These are phyloP conservation scores for Stachybotrys chlorohalonatus DNA, from an alignment of 2,329 filamentous ascomycete species.

Conservation along the genomic window DNA sequence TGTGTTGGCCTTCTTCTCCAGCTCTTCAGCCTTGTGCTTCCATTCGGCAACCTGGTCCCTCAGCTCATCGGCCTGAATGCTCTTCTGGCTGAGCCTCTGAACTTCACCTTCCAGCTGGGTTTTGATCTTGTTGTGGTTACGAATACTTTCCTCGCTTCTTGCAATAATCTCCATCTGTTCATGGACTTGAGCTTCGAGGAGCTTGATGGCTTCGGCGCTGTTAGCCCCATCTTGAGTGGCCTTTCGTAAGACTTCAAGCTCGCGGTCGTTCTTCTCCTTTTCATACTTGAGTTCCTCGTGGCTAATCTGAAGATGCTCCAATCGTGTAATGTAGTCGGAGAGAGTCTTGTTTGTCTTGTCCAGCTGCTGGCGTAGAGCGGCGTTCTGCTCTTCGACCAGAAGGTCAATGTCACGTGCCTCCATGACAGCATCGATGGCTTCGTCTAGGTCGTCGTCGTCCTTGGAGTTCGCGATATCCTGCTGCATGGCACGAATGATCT, in stretches of 20 bases:
- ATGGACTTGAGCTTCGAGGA: conserved; percentile 47
- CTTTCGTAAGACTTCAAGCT: conserved; percentile 40
- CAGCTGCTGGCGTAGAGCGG: conserved; percentile 38
- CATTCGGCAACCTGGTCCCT: conserved; percentile 53
- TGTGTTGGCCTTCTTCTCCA: conserved; percentile 54
- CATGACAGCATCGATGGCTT: conserved; percentile 28
- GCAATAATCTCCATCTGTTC: conserved; percentile 66
- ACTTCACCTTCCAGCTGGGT: conserved; percentile 52
- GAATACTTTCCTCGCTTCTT: conserved; percentile 47
- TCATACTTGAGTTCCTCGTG: conserved; percentile 58
- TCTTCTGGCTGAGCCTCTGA: conserved; percentile 33
- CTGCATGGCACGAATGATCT: conserved; percentile 33
- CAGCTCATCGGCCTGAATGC: conserved; percentile 39
- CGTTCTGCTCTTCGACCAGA: conserved; percentile 47
- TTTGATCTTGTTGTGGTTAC: conserved; percentile 21
- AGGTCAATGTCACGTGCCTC: conserved; percentile 44
- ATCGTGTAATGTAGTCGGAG: conserved; percentile 48
- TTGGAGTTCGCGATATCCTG: conserved; percentile 24
- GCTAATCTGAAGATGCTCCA: conserved; percentile 51
- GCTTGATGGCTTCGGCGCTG: conserved; percentile 41
- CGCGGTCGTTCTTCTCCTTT: conserved; percentile 47
- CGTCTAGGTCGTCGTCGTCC: conserved; percentile 29
- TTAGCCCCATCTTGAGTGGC: conserved; percentile 42
- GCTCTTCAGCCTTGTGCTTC: conserved; percentile 47
- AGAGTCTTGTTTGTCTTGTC: conserved; percentile 46